Percentiles rank a stretch among this genome's conserved stretches.
These are phyloP conservation scores for Epichloe aotearoae DNA, from an alignment of 2,329 filamentous ascomycete genomes.

Conservation along the genomic window DNA sequence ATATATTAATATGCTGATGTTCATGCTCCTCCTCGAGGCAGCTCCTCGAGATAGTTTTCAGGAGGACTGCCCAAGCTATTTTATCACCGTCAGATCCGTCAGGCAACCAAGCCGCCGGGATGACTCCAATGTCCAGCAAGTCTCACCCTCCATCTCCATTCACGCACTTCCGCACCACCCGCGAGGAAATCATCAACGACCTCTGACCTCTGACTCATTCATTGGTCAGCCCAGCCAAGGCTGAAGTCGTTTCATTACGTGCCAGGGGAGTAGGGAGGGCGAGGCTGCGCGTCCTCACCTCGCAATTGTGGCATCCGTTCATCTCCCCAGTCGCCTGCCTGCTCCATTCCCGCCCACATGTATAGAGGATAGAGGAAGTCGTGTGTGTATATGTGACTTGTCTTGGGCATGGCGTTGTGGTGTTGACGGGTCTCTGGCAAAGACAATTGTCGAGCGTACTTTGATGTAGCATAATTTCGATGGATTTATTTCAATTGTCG, in stretches of 20 bases:
- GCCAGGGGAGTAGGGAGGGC: neutral
- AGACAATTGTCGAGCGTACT: neutral
- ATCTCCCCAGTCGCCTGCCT: neutral
- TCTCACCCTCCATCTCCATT: neutral
- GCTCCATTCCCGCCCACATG: neutral
- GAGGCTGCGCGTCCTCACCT: neutral
- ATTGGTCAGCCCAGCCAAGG: neutral
- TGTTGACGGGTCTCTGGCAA: neutral
- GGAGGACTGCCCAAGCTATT: neutral
- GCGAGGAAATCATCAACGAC: neutral
- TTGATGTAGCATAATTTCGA: neutral
- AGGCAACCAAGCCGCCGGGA: neutral
- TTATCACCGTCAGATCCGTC: neutral
- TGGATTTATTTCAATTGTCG: neutral
- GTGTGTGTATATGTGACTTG: neutral
- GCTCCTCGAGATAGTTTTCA: neutral
- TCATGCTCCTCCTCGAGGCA: neutral
- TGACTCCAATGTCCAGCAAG: neutral
- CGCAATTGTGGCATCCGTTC: neutral
- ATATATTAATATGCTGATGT: no score
- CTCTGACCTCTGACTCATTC: neutral
- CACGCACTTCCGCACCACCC: neutral
- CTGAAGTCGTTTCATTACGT: neutral
- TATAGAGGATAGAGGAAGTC: neutral
- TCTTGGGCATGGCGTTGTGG: slow-evolving; percentile 4